Evolutionary conservation across 192 early-diverging fungal species (phyloP), one percentile per base, ranked within the genome.

Genomic region (Coemansia sp.): DNA sequence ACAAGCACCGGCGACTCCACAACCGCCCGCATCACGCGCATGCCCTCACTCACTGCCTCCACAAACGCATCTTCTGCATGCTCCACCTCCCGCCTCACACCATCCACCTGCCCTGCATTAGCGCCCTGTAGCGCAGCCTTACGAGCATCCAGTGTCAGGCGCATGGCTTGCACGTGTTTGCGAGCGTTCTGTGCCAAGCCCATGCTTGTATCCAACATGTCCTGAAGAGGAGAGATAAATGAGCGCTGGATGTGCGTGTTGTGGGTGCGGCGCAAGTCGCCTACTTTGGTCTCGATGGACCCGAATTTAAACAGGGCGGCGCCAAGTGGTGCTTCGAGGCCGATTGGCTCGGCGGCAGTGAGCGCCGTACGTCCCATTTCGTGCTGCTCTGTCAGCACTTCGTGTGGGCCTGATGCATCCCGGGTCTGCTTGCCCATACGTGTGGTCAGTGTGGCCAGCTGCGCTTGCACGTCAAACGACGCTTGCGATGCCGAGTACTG

Each of bases 51-150:
- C 26, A 99, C 90, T 6, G 92, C 90, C 13, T 89, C 91, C 7
- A 98, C 94, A 87, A 97, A 98, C 56, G 90, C 87, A 83, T 98
- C 97, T 75, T 99, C 95, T 16, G 93, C 89, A 38, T 88, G 81
- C 69, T 94, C 92, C n/a, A 96, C 91, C 57, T 97, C 94, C 5
- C 85, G 67, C 23, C 93, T 85, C 22, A 85, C 85, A 32, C 81
- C 88, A 39, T 96, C 94, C 8, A 85, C 87, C 26, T 76, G 73
- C 32, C 90, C 88, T 10, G 93, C 87, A 24, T 73, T 73, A 1
- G 90, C 89, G 18, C 85, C 81, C 75, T 92, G 88, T 57, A 94
- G 86, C 22, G 85, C 79, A 5, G 86, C 79, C 73, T 96, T 94
- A 62, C 87, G 88, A 5, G 93, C 87, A 76, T 99, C 97, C 73